phyloP scores from a whole-genome alignment of 305 asterid genomes.

The Fraxinus sp. region DNA sequence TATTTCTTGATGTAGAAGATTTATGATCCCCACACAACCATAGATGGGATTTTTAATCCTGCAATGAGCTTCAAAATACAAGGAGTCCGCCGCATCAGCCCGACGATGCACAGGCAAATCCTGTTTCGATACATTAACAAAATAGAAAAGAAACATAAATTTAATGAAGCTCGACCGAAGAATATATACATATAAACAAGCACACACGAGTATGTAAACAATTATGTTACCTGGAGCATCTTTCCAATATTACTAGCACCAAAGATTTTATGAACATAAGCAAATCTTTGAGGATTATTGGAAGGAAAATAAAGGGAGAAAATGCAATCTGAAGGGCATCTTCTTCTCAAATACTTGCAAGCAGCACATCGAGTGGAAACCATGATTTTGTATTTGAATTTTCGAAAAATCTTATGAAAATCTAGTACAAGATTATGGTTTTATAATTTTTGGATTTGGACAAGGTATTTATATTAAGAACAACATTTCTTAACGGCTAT shows the following conservation, averaged over 20 bases:
- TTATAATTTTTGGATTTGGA: not conserved
- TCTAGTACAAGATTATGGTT: not conserved
- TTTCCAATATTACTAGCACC: conserved; percentile 80
- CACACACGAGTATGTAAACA: not conserved
- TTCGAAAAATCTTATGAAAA: not conserved
- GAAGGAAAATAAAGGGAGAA: conserved; percentile 70
- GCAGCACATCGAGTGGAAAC: conserved; percentile 68
- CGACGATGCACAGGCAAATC: conserved; percentile 55
- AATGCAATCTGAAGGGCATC: conserved; percentile 69
- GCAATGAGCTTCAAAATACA: conserved; percentile 66
- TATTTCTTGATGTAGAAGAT: conserved; percentile 49
- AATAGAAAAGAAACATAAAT: not conserved
- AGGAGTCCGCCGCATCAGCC: conserved; percentile 51
- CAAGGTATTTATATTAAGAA: not conserved
- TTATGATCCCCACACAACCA: conserved; percentile 64
- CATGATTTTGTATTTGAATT: conserved; percentile 23
- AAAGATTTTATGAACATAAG: conserved; percentile 65
- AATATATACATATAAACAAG: too few relatives aligned
- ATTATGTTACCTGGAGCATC: conserved; percentile 52
- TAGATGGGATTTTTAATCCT: conserved; percentile 59
- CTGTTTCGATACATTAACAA: conserved; percentile 25
- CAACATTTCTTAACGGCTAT: conserved; percentile 8
- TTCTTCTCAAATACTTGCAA: conserved; percentile 67
- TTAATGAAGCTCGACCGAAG: not conserved
- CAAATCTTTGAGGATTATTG: conserved; percentile 59